Evolutionary conservation across 805 yeast species (phyloP), one percentile per base, ranked within the genome.

Genomic region (Starmerella powellii): DNA sequence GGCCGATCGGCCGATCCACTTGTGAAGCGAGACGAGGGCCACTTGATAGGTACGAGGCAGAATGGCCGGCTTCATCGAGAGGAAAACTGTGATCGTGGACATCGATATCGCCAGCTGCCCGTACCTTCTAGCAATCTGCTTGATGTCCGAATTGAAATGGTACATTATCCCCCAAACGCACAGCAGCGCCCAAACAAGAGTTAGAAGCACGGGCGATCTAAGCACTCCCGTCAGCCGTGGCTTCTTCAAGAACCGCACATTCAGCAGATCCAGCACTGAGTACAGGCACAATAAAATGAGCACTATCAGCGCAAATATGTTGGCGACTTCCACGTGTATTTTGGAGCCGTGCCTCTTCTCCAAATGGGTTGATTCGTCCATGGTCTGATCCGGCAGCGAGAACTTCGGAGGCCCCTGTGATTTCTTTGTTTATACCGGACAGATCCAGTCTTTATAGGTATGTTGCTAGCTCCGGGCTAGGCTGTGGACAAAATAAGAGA

Each of bases 1-100:
- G n/a, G 84, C 73, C 2, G 80, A 61, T 42, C 97, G 67, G 2
- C 94, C 80, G 1, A 87, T 64, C 96, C 96, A 88, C 58, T 87
- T 87, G 63, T 88, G 97, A 17, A 85, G 65, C 0, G 93, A 87
- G 10, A 86, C 57, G 28, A 86, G 59, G 8, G 78, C 60, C 38
- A 86, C 63, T 56, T 84, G 84, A 18, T 85, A 62, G 0, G 81
- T 74, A 37, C 73, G 68, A 0, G 95, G 95, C 36, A 88, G 61
- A 1, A 94, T 88, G 1, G 91, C 78, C 0, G 97, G 96, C 43
- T 91, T 65, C 42, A 85, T 57, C 0, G 93, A 76, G 18, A 88
- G 60, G 45, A 86, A 79, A 31, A 85, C 62, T 2, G 84, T 59
- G 0, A 86, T 71, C 0, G 95, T 94, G 49, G 87, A 63, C 42